Base-by-base conservation (phyloP, 208 protist species). In the Wallacemonas sp. region DNA sequence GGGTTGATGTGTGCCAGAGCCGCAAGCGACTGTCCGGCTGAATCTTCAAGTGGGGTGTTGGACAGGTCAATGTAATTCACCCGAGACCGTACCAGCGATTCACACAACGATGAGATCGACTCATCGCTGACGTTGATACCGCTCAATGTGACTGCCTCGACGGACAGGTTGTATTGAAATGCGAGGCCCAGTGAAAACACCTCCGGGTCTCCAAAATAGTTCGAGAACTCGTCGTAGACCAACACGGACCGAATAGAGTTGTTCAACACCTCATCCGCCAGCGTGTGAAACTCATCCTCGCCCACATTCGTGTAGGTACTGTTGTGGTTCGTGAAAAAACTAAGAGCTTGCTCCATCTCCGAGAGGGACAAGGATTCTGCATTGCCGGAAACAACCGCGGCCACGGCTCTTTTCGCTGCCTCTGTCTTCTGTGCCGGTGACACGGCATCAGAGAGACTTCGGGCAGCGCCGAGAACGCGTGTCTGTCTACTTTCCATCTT, bases 31-130 rank as follows among this genome's bases (percentile, higher is more conserved):
- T 64, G 73, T 0, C 90, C 90, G 1, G 90, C 90, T 45, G 93
- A 88, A 66, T 94, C 85, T 68, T 90, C 85, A 15, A 96, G 61
- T 1, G 87, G 87, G 0, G 77, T 91, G 70, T 94, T 94, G 1
- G 84, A 93, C 11, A 96, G 61, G 47, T 96, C 88, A 38, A 96
- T 85, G 70, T 84, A 93, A 67, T 74, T 84, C 1, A 96, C 87
- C 1, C 87, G 82, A 2, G 87, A 93, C 11, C 73, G 83, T 21
- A 90, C 68, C 3, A 96, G 77, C 1, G 87, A 70, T 63, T 94
- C 87, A 53, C 87, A 93, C 9, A 96, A 73, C 14, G 82, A 69
- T 8, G 77, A 81, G 51, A 96, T 77, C 22, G 85, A 62, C 68
- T 93, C 87, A 70, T 96, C 90, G 58, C 84, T 86, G 39, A 96